Base-by-base conservation (phyloP, 73 alveolate species). In the Effrenium voratum region DNA sequence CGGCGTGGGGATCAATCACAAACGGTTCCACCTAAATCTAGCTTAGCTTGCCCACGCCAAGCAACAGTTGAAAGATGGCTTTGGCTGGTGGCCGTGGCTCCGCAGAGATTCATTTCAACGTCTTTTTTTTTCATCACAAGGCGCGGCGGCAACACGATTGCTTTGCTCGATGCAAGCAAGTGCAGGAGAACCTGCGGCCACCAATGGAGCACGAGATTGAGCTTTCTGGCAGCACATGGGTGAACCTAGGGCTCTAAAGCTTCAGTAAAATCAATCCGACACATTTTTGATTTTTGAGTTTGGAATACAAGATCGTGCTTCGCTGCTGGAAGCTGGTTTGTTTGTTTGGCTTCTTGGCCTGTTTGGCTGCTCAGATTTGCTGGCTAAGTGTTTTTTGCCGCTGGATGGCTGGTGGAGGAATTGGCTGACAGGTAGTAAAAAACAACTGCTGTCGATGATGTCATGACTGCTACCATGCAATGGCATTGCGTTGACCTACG, bases 181-280 rank as follows among this genome's bases (percentile, higher is more conserved):
- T n/a, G 88, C 75, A 90, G 96, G 96, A 90, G 87, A 45, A 28
- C 87, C 79, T 90, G 13, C 96, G 73, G 60, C 87, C 96, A 6
- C 96, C 96, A 36, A 43, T 90, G 86, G 96, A 90, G n/a, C 96
- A 90, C 34, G 96, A 90, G 96, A 90, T 90, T 46, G 96, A 90
- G 96, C 34, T 16, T 12, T 57, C 32, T 2, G 72, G 52, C 55
- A 68, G 44, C 82, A 44, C 24, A 28, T 16, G 26, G 28, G 12
- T 24, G 57, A 0, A 5, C 1, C 15, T 36, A 5, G 5, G 36
- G 52, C 32, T 6, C 8, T 49, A 49, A 50, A 52, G 43, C 16
- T 82, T 82, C 41, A 30, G 93, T 32, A 22, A 46, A 46, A n/a
- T 5, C n/a, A n/a, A n/a, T n/a, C n/a, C n/a, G n/a, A n/a, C n/a